phyloP scores from a whole-genome alignment of 768 basidiomycete species.

The Amyloporia xantha region DNA sequence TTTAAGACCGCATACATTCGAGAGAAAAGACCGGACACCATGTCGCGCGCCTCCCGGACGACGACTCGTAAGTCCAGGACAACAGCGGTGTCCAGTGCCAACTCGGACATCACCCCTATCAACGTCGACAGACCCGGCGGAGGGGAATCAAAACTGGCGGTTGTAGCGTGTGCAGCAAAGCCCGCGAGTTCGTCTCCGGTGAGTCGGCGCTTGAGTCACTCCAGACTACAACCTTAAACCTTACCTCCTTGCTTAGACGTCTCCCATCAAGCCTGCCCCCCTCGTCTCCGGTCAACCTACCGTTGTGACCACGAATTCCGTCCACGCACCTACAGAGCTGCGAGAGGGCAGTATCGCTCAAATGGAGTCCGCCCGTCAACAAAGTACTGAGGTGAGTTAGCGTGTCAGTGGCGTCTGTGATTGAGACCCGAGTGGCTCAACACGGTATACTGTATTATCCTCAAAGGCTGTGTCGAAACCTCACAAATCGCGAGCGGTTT shows the following conservation, averaged over 20 bases:
- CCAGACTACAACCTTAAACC: background rate
- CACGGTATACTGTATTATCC: background rate
- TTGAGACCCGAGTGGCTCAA: background rate
- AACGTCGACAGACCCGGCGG: background rate
- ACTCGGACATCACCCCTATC: background rate
- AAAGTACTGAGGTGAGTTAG: background rate
- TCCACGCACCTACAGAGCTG: no score
- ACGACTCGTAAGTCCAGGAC: background rate
- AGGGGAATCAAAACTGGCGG: background rate
- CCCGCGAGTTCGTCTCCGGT: background rate
- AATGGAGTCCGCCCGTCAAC: background rate
- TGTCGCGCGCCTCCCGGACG: background rate
- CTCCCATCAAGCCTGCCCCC: background rate
- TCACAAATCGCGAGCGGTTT: background rate
- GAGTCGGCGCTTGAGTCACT: background rate
- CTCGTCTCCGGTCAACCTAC: background rate
- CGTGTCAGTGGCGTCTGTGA: background rate
- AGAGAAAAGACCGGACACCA: background rate
- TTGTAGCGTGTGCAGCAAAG: background rate
- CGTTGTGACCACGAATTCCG: background rate
- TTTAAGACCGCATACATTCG: no score
- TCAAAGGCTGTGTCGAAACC: background rate
- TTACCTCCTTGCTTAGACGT: background rate
- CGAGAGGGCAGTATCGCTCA: background rate
- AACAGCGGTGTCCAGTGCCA: background rate